A percentile compares a stretch with the other conserved stretches of the same genome.
These are phyloP conservation scores for Euphorbia tirucalli DNA, from an alignment of 345 rosid species.

Conservation along the genomic window DNA sequence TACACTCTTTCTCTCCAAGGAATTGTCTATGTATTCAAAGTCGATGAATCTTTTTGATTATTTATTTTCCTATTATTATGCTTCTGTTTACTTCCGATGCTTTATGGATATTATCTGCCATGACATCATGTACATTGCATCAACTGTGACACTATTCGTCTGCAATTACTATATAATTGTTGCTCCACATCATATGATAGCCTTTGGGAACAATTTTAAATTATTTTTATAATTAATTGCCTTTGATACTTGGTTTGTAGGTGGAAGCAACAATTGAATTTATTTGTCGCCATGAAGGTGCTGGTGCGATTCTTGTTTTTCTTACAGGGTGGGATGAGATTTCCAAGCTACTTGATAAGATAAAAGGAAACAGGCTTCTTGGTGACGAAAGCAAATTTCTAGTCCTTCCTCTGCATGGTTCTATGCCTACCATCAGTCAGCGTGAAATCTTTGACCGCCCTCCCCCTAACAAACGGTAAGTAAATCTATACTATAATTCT, in stretches of 20 bases:
- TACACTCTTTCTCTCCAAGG: not conserved
- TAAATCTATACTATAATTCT: not conserved
- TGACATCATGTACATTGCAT: not conserved
- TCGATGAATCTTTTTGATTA: not conserved
- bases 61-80: not conserved
- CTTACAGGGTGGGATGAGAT: constrained; percentile 99
- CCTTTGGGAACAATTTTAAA: not conserved
- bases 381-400: constrained; percentile 77
- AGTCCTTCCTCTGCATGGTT: constrained; percentile 90
- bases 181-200: not conserved
- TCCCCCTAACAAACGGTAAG: constrained; percentile 65
- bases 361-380: constrained; percentile 68
- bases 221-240: constrained; percentile 5
- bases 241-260: constrained; percentile 36
- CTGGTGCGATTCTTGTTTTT: constrained; percentile 93
- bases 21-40: not conserved
- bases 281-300: constrained; percentile 75
- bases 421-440: constrained; percentile 88
- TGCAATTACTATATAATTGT: constrained; percentile 2
- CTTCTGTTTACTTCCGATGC: too few relatives aligned
- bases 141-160: not conserved
- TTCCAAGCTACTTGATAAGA: constrained; percentile 71
- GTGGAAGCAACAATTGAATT: constrained; percentile 73
- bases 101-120: too few relatives aligned
- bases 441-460: constrained; percentile 87